phyloP scores from a whole-genome alignment of 768 basidiomycete species.

The Crassisporium funariophilum region DNA sequence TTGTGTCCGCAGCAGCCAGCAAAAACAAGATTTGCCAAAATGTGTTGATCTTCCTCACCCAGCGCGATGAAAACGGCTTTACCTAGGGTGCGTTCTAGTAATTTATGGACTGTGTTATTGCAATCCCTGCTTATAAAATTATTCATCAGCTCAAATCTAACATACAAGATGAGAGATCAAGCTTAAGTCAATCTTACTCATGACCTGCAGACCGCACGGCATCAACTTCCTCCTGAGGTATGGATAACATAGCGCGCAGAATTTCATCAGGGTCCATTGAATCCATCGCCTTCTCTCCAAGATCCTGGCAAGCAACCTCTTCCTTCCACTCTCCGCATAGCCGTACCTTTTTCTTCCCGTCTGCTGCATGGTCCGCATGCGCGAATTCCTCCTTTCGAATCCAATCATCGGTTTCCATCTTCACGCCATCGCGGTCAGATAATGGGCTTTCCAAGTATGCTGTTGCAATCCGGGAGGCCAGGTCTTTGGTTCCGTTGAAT shows the following conservation, averaged over 20 bases:
- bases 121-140: too few species aligned
- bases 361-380: conserved; percentile 29
- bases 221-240: conserved; percentile 5
- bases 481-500: conserved; percentile 20
- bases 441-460: conserved; percentile 23
- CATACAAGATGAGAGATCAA: neutral
- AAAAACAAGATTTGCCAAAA: conserved; percentile 20
- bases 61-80: conserved; percentile 9
- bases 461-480: conserved; percentile 8
- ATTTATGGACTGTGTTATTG: conserved; percentile 4
- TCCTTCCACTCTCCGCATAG: conserved; percentile 15
- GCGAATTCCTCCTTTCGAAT: conserved; percentile 19
- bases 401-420: conserved; percentile 15
- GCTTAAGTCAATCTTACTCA: neutral
- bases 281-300: conserved; percentile 15
- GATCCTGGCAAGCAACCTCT: conserved; percentile 9
- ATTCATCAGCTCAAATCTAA: too few species aligned
- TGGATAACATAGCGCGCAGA: neutral
- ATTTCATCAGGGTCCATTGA: conserved; percentile 5
- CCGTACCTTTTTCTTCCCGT: conserved; percentile 26
- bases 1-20: conserved; percentile 33
- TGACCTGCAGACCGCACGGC: neutral
- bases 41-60: conserved; percentile 9
- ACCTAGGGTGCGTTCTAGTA: neutral
- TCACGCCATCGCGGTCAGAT: conserved; percentile 5